phyloP scores from a whole-genome alignment of 2,329 filamentous ascomycete genomes.

The Penicillium sp. region DNA sequence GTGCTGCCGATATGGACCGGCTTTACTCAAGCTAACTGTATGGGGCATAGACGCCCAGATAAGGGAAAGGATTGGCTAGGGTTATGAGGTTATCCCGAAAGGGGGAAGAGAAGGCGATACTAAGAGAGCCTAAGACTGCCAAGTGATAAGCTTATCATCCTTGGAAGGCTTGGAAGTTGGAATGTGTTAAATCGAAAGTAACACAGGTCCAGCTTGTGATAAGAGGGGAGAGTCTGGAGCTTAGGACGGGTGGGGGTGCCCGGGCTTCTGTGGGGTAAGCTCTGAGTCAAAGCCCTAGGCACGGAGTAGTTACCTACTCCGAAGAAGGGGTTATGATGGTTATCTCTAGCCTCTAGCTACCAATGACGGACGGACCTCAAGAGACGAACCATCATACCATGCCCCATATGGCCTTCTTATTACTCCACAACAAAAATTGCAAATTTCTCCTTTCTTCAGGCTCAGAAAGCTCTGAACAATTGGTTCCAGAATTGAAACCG shows the following conservation, averaged over 20 bases:
- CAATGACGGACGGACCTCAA: no score
- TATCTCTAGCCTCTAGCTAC: no score
- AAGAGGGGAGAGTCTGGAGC: not conserved
- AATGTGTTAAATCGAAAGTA: not conserved
- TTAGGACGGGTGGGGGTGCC: no score
- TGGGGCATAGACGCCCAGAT: not conserved
- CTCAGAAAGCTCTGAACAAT: not conserved
- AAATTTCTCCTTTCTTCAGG: not conserved
- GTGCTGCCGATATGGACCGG: not conserved
- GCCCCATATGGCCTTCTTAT: not conserved
- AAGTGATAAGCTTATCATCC: constrained; percentile 19
- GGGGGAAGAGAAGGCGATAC: constrained; percentile 20
- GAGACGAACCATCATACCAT: no score
- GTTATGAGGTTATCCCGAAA: constrained; percentile 12
- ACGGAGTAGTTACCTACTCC: no score
- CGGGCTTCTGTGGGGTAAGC: not conserved
- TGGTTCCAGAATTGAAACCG: not conserved
- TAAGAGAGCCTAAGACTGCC: constrained; percentile 14
- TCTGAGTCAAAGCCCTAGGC: not conserved
- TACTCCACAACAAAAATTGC: not conserved
- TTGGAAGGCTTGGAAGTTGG: not conserved
- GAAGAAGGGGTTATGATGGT: no score
- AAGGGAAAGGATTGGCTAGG: not conserved
- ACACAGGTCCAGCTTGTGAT: not conserved
- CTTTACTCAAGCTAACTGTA: not conserved